A percentile compares a stretch with the other conserved stretches of the same genome.
Conservation (phyloP, 306 rosid genomes). For the Corylus heterophylla region DNA sequence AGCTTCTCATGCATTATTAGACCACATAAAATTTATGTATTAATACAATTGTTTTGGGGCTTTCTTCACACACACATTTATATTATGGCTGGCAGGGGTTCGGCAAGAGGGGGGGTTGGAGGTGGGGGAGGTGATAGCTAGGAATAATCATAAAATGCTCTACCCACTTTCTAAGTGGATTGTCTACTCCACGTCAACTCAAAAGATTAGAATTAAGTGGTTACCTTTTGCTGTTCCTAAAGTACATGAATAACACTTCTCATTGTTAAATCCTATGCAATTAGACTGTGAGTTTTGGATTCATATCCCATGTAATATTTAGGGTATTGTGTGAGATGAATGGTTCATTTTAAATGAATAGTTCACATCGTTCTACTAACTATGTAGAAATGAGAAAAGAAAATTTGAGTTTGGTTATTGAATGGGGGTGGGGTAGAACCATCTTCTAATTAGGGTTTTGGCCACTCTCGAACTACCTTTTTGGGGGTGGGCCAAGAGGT, state of each 20-base stretch:
- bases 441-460: too few species aligned
- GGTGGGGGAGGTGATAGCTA: conserved; percentile 15
- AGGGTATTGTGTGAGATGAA: too few species aligned
- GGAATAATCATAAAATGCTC: conserved; percentile 30
- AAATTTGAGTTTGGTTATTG: too few species aligned
- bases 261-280: conserved; percentile 8
- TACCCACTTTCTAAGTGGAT: conserved; percentile 31
- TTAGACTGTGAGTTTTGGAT: not conserved
- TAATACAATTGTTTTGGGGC: not conserved
- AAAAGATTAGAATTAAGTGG: not conserved
- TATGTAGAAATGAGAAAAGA: too few species aligned
- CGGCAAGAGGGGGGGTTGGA: not conserved
- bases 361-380: too few species aligned
- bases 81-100: not conserved
- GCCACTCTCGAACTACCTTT: too few species aligned
- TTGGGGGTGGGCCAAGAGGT: too few species aligned
- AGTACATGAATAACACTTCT: conserved; percentile 5
- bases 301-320: too few species aligned
- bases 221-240: not conserved
- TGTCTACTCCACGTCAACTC: conserved; percentile 27
- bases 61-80: too few species aligned
- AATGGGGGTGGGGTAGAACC: too few species aligned
- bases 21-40: not conserved
- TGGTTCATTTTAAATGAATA: not conserved
- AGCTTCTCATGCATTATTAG: not conserved